These are phyloP conservation scores for Hypoxylon crocopeplum DNA, from an alignment of 495 filamentous ascomycete species.

Conservation along the genomic window DNA sequence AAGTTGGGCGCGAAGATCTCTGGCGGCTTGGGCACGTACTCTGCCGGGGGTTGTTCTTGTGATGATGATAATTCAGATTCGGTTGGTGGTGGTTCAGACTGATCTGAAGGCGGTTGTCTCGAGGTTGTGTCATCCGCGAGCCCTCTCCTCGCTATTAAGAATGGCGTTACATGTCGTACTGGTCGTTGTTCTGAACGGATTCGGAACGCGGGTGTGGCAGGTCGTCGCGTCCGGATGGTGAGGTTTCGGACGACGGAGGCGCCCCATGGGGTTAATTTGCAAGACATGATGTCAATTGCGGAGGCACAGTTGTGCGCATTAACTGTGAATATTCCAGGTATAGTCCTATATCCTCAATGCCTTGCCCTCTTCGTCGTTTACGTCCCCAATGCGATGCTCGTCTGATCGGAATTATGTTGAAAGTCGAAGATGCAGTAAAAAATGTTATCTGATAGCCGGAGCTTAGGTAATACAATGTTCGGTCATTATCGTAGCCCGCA, in stretches of 20 bases:
- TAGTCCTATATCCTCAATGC: constrained; percentile 9
- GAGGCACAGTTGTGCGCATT: constrained; percentile 16
- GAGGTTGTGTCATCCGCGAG: constrained; percentile 26
- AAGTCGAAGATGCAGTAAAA: constrained; percentile 12
- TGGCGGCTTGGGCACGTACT: constrained; percentile 18
- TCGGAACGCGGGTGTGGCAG: constrained; percentile 27
- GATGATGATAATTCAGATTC: constrained; percentile 2
- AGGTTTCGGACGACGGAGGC: constrained; percentile 52
- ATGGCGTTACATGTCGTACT: background rate
- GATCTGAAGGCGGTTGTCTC: constrained; percentile 11
- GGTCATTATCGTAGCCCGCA: background rate
- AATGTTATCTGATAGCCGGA: constrained; percentile 19
- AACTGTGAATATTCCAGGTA: background rate
- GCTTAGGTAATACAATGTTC: background rate
- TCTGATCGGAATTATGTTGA: background rate
- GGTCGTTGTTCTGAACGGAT: background rate
- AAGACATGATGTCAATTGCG: constrained; percentile 52
- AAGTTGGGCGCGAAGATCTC: constrained; percentile 39
- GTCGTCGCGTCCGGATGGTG: constrained; percentile 49
- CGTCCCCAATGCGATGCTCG: constrained; percentile 16
- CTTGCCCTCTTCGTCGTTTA: constrained; percentile 1
- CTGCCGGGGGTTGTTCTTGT: background rate
- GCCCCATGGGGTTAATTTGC: constrained; percentile 54
- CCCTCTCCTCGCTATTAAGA: constrained; percentile 25
- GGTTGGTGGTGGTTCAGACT: constrained; percentile 1